Conservation (phyloP, 202 grass and related monocot species). For the Schoenoplectus triqueter region DNA sequence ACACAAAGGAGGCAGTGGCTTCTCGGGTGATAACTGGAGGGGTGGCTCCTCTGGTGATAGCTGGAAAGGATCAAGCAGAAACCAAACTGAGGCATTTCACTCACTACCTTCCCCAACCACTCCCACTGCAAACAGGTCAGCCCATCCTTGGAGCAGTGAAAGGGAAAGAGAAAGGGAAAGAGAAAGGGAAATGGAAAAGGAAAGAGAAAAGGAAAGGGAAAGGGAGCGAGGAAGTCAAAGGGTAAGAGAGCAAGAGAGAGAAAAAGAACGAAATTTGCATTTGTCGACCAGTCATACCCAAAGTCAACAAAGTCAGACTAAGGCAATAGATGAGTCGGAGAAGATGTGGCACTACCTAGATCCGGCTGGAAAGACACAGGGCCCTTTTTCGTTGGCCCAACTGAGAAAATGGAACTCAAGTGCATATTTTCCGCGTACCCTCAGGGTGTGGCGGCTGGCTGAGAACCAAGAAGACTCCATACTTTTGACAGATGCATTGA, state of each 20-base stretch:
- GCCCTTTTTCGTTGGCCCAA: slow-evolving; percentile 88
- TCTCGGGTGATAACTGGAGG: slow-evolving; percentile 38
- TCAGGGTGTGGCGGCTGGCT: slow-evolving; percentile 84
- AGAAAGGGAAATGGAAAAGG: background rate
- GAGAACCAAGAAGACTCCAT: slow-evolving; percentile 90
- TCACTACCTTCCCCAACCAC: slow-evolving; percentile 36
- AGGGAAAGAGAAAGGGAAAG: slow-evolving; percentile 34
- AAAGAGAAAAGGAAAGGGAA: background rate
- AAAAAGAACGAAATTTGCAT: background rate
- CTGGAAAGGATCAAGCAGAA: slow-evolving; percentile 30
- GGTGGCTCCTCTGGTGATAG: slow-evolving; percentile 18
- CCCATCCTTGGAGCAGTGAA: slow-evolving; percentile 39
- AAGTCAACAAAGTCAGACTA: background rate
- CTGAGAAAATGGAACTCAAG: slow-evolving; percentile 89
- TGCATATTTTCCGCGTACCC: slow-evolving; percentile 82
- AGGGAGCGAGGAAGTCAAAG: background rate
- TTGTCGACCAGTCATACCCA: slow-evolving; percentile 24
- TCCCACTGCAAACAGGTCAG: slow-evolving; percentile 37
- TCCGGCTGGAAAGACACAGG: slow-evolving; percentile 88
- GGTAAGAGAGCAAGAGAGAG: background rate
- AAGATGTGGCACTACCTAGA: slow-evolving; percentile 96
- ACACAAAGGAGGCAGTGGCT: slow-evolving; percentile 54
- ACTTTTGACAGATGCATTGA: slow-evolving; percentile 80
- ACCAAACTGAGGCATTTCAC: background rate
- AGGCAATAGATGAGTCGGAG: slow-evolving; percentile 62